A percentile compares a stretch with the other conserved stretches of the same genome.
These are phyloP conservation scores for Hymenoscyphus salicellus DNA, from an alignment of 2,329 filamentous ascomycete species.

Conservation along the genomic window DNA sequence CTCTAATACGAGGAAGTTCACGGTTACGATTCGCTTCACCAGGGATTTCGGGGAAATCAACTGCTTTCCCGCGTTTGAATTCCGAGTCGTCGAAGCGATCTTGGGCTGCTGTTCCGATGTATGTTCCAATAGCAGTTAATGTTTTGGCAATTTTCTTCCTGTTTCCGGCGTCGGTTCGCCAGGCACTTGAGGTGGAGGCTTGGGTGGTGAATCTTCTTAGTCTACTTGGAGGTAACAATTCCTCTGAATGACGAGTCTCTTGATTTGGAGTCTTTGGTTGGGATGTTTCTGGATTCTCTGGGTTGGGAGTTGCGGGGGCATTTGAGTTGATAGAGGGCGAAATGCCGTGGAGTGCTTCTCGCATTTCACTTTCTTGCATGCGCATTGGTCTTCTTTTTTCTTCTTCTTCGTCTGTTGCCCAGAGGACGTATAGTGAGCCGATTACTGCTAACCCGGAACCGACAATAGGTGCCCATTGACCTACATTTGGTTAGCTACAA, in stretches of 20 bases:
- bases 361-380: conserved; percentile 6
- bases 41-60: conserved; percentile 55
- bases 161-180: conserved; percentile 27
- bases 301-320: neutral
- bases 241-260: conserved; percentile 1
- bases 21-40: conserved; percentile 50
- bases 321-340: conserved; percentile 11
- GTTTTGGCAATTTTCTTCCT: conserved; percentile 44
- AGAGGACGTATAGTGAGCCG: conserved; percentile 56
- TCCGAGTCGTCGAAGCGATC: conserved; percentile 49
- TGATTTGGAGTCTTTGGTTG: neutral
- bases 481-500: conserved; percentile 30
- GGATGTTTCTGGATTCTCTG: no score
- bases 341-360: neutral
- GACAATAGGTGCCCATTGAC: conserved; percentile 59
- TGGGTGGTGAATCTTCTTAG: conserved; percentile 6
- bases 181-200: neutral
- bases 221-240: conserved; percentile 1
- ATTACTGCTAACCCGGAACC: conserved; percentile 56
- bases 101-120: conserved; percentile 47
- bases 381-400: conserved; percentile 5
- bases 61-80: conserved; percentile 46
- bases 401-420: conserved; percentile 32
- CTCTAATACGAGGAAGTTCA: conserved; percentile 39
- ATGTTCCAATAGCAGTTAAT: conserved; percentile 44